Base-by-base conservation (phyloP, 2,329 filamentous ascomycete genomes). In the Alternaria panax region DNA sequence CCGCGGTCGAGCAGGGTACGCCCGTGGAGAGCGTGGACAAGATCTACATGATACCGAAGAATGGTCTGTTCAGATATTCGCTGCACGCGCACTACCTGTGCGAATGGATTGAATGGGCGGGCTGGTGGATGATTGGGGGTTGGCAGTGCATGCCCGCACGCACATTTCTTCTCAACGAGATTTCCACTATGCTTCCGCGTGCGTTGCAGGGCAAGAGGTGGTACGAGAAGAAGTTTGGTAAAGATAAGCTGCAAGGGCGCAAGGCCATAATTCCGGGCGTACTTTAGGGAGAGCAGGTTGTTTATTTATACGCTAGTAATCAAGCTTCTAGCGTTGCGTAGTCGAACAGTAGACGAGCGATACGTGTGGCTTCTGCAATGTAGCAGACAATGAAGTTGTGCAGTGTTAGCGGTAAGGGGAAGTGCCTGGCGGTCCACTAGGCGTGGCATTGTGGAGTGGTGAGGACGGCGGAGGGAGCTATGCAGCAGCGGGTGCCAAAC, bases 101-200 rank as follows among this genome's bases (percentile, higher is more conserved):
- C 74, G 95, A 99, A 81, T 99, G 95, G 95, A 77, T 97, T 53
- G 95, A 99, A 83, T 99, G 95, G 95, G 78, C 86, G 4, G 95
- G 95, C 0, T 99, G 93, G 77, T 93, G 90, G 83, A 86, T 97
- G 77, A 86, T 91, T 67, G 86, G 89, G 1, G 84, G 85, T 0
- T 86, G 83, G 80, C 79, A 80, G 5, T 92, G 89, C 73, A 81
- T 87, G 47, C 94, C 95, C 0, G 94, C 92, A 24, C 83, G 93
- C 71, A 86, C 86, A 51, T 98, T 98, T 74, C 71, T 97, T 43
- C 65, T 96, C 47, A 98, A 97, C 75, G 93, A 97, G 80, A 80
- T 99, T 51, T 80, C 88, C n/a, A 89, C 91, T 8, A 99, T 98
- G 94, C 77, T 96, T 63, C 94, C 95, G 11, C 84, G 95, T 70